Evolutionary conservation across 2,329 filamentous ascomycete species (phyloP).

Genomic region (Trichophyton mentagrophytes): DNA sequence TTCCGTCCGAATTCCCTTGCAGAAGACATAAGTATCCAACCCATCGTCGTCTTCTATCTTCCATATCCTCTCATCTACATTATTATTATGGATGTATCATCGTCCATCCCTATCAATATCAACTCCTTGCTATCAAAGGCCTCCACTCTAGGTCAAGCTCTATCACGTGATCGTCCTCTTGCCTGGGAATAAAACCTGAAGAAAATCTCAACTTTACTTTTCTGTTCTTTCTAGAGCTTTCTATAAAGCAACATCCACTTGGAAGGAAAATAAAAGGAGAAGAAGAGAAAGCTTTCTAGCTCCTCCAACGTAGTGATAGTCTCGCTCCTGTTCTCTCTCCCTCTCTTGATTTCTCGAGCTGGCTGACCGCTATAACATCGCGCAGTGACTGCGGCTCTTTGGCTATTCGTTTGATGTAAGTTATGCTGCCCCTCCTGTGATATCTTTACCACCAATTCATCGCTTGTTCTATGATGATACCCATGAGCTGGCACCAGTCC

Average conservation of each 20-base stretch:
- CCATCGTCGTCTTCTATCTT: too few relatives aligned
- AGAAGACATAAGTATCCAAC: too few relatives aligned
- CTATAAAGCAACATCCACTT: slow-evolving; percentile 1
- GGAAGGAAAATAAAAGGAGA: background rate
- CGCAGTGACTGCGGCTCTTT: background rate
- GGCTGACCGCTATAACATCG: background rate
- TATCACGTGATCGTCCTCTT: background rate
- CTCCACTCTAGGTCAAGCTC: background rate
- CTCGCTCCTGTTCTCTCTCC: slow-evolving; percentile 8
- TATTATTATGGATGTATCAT: too few relatives aligned
- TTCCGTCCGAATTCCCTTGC: too few relatives aligned
- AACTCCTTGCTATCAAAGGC: background rate
- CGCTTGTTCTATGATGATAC: slow-evolving; percentile 40
- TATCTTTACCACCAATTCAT: background rate
- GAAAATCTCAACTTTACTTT: background rate
- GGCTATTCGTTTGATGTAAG: slow-evolving; percentile 4
- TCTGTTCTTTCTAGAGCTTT: slow-evolving; percentile 15
- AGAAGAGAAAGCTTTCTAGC: background rate
- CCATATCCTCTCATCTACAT: too few relatives aligned
- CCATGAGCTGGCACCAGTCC: slow-evolving; percentile 54
- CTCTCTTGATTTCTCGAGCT: background rate
- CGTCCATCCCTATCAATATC: too few relatives aligned
- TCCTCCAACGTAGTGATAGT: slow-evolving; percentile 1
- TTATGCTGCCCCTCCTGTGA: background rate
- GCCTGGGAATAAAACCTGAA: background rate